Base-by-base conservation (phyloP, 2,329 filamentous ascomycete genomes). In the Colletotrichum scovillei region DNA sequence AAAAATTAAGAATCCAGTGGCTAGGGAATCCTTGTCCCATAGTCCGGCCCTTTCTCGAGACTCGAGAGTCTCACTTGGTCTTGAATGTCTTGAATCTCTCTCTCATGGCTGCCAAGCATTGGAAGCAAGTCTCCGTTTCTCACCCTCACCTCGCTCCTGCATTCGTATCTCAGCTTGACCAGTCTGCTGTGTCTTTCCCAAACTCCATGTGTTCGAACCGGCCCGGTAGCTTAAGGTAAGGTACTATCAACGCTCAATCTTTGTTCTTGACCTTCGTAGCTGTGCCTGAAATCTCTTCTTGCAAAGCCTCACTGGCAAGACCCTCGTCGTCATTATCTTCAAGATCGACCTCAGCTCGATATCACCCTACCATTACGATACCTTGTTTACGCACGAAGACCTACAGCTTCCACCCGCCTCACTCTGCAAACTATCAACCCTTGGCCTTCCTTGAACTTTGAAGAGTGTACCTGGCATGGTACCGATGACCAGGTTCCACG, bases 1-100 rank as follows among this genome's bases (percentile, higher is more conserved):
- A 73, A 69, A 67, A 70, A 62, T 69, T 59, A 38, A 62, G 59
- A 73, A 42, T 62, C 67, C 57, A 58, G 62, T 46, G 30, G 67
- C 12, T 60, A 67, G 67, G 71, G 67, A 35, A 46, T 35, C 68
- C 72, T 53, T 65, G 72, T 46, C 46, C 19, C 42, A 49, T 35
- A 22, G 26, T 19, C 58, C 69, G 65, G 58, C 46, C 55, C 30
- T 56, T 62, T 57, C 56, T 42, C 38, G 38, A 42, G 38, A 42
- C 55, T 63, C 53, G 57, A 30, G 26, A 42, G 67, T 68, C 57
- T 69, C 38, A 14, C 42, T 72, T 49, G 16, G 19, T n/a, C 42
- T 49, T 49, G 38, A 42, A 42, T 66, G 52, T 58, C 63, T 67
- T 58, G 58, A 58, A 60, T 64, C 59, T 72, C 66, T 59, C 38